Evolutionary conservation across 177 flowering plant species (phyloP), one percentile per base, ranked within the genome.

Genomic region (Vitis hybrid): DNA sequence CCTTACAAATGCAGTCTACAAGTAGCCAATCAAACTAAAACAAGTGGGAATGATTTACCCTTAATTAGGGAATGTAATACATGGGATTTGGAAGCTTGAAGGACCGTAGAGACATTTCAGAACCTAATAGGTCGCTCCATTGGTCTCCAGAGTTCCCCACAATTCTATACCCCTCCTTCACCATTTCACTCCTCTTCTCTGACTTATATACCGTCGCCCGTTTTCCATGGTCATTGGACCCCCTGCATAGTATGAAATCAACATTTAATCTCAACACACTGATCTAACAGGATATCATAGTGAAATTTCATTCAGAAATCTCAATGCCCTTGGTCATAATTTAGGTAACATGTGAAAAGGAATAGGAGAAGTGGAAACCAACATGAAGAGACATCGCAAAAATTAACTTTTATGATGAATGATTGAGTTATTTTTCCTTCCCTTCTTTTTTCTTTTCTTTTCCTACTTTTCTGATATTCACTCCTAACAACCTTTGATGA

Each of bases 61-160:
- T 1, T 19, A 18, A 6, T 72, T 80, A 93, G 56, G 88, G 76
- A 73, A 92, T 91, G 60, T 84, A 85, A 73, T 91, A 91, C 97
- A 92, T 89, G 11, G 97, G 94, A 79, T 94, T 91, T 11, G 98
- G 95, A 63, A 92, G 90, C 82, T 94, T 94, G 82, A 94, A 92
- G 0, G 97, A 94, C 7, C 97, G 93, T 4, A 9, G 63, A n/a
- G 94, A 76, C 60, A 81, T 72, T 8, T 84, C 11, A 3, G 79
- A 75, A 19, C 97, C 97, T 52, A 87, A 69, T 70, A 94, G 69
- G 72, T 93, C 99, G 56, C 98, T 95, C 98, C 99, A 95, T 62
- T 91, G 98, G 64, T 95, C 98, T 48, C 98, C 99, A 15, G 94
- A 93, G 77, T 88, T 95, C 3, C 96, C 98, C 5, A 76, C 60